These are phyloP conservation scores for Barnettozyma salicaria DNA, from an alignment of 805 yeast genomes.

Conservation along the genomic window DNA sequence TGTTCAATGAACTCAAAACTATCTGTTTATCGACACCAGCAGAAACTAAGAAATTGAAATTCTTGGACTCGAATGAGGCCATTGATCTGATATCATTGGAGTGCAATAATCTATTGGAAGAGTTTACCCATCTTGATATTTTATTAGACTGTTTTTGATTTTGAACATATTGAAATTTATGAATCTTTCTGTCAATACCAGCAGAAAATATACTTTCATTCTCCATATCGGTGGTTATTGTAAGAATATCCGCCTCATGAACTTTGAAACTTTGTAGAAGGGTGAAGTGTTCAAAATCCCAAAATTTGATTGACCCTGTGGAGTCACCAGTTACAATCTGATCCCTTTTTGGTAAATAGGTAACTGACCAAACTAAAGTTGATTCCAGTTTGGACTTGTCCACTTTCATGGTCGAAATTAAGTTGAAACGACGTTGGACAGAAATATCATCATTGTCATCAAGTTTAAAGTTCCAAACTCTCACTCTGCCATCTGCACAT, in stretches of 20 bases:
- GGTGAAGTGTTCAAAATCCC: constrained; percentile 80
- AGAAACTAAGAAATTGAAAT: constrained; percentile 61
- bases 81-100: constrained; percentile 80
- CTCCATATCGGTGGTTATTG: constrained; percentile 52
- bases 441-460: constrained; percentile 28
- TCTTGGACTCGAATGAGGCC: constrained; percentile 62
- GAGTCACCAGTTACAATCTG: constrained; percentile 96
- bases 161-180: constrained; percentile 42
- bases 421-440: constrained; percentile 45
- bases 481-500: constrained; percentile 88
- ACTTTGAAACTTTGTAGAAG: constrained; percentile 73
- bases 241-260: constrained; percentile 88
- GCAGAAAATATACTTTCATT: constrained; percentile 74
- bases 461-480: constrained; percentile 68
- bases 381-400: constrained; percentile 83
- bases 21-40: constrained; percentile 79
- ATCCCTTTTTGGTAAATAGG: constrained; percentile 51
- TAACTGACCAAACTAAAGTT: constrained; percentile 86
- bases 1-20: constrained; percentile 53
- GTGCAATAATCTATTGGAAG: constrained; percentile 73
- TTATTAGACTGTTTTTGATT: constrained; percentile 36
- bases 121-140: constrained; percentile 61
- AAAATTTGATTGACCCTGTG: constrained; percentile 86
- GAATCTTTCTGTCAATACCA: constrained; percentile 91
- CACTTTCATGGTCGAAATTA: constrained; percentile 83